Base-by-base conservation (phyloP, 306 rosid genomes). In the Sicyos edulis region DNA sequence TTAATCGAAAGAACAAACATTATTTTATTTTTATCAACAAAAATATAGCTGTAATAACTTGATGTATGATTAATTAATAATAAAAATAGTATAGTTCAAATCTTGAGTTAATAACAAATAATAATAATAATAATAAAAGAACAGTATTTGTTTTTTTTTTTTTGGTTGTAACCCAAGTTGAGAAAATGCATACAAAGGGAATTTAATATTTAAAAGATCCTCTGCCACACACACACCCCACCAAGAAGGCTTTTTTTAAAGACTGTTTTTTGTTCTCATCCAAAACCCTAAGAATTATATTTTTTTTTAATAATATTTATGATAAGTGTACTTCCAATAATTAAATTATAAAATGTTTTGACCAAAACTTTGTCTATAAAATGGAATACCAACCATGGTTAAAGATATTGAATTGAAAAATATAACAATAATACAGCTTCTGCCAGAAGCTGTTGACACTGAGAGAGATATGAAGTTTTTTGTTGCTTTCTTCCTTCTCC, bases 391-490 rank as follows among this genome's bases (percentile, higher is more conserved):
- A 72, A 54, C 37, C 75, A 34, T 53, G 64, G 65, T 54, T 72
- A 42, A 37, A 21, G 57, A 51, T 8, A 66, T 45, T 45, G 45
- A 42, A 45, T 8, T 54, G 32, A 55, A 10, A 0, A 9, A n/a
- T 10, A n/a, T 32, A 71, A 50, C 34, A 22, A 40, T 19, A 19
- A 54, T 17, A 40, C 21, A 6, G 12, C 13, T 8, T 45, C 50
- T 45, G 50, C 3, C 12, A 8, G 2, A 3, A 34, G 14, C 50
- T 45, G 50, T 45, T 45, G 52, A 12, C 16, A 47, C 16, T 2
- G 52, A 47, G 15, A 47, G 15, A 47, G 52, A 47, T 47, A 78
- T 78, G 81, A 73, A 73, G 56, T 60, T 52, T 47, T 26, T 57
- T 24, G 9, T 26, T 26, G 56, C 77, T 17, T 49, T 66, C 65